Percentiles rank a stretch among this genome's conserved stretches.
Evolutionary conservation across 2,329 filamentous ascomycete genomes (phyloP).

Genomic region (Xylaria sp.): DNA sequence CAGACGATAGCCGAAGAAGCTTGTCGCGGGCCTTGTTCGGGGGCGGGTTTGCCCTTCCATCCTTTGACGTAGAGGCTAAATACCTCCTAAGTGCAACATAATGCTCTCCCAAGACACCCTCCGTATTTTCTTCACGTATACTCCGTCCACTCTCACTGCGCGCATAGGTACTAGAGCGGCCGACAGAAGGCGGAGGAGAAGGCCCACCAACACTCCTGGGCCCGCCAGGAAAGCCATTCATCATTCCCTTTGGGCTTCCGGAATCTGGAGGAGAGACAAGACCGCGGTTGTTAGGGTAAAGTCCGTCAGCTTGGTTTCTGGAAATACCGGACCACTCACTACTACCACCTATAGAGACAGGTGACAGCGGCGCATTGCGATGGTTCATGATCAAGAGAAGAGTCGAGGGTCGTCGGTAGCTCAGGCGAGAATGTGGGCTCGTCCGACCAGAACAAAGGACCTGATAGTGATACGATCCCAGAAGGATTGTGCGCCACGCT

Average conservation of each 20-base stretch:
- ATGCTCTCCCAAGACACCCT: conserved; percentile 77
- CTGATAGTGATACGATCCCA: conserved; percentile 28
- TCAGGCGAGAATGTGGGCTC: conserved; percentile 35
- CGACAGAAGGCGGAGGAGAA: conserved; percentile 89
- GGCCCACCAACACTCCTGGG: conserved; percentile 71
- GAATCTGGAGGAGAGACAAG: conserved; percentile 78
- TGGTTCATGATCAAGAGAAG: conserved; percentile 69
- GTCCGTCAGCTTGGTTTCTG: conserved; percentile 71
- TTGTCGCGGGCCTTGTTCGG: conserved; percentile 95
- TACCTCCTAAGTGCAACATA: conserved; percentile 83
- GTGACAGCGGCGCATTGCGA: conserved; percentile 81
- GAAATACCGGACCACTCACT: conserved; percentile 82
- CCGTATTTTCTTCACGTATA: conserved; percentile 68
- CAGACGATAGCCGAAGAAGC: conserved; percentile 84
- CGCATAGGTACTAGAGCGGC: conserved; percentile 82
- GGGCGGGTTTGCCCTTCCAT: conserved; percentile 78
- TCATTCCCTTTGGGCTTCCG: conserved; percentile 68
- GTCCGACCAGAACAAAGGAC: conserved; percentile 41
- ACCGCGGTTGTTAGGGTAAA: conserved; percentile 65
- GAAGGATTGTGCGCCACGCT: conserved; percentile 36
- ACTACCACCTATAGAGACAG: conserved; percentile 83
- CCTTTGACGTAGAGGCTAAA: conserved; percentile 74
- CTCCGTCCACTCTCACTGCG: conserved; percentile 73
- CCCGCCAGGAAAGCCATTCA: conserved; percentile 69
- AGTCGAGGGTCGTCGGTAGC: conserved; percentile 25